A percentile compares a stretch with the other conserved stretches of the same genome.
Conservation (phyloP, 1,284 basidiomycete genomes). For the Ceratobasidium sp. region DNA sequence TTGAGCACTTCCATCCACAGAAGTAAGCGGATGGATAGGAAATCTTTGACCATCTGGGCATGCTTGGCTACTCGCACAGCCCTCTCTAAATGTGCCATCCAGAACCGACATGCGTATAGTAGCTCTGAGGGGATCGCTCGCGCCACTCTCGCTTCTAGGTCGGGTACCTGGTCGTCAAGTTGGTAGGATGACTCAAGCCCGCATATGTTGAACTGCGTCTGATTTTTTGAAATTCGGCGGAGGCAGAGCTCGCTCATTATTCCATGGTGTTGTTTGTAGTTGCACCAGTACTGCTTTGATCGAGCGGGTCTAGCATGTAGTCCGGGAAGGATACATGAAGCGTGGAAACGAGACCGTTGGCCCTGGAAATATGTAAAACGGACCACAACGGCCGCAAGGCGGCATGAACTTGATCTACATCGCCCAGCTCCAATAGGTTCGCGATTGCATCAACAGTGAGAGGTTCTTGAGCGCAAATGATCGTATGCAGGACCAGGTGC, state of each 20-base stretch:
- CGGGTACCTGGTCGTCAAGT: background rate
- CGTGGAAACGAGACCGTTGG: background rate
- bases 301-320: background rate
- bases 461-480: slow-evolving; percentile 5
- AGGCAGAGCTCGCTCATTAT: background rate
- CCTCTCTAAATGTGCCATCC: background rate
- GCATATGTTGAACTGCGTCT: slow-evolving; percentile 5
- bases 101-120: slow-evolving; percentile 7
- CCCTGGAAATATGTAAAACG: background rate
- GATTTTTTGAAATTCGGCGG: background rate
- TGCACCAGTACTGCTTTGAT: background rate
- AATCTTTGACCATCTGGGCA: background rate
- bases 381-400: slow-evolving; percentile 2
- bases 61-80: background rate
- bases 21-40: background rate
- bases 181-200: background rate
- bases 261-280: background rate
- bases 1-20: slow-evolving; percentile 13
- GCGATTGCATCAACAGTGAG: background rate
- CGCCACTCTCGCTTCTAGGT: background rate
- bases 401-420: background rate
- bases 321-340: slow-evolving; percentile 9
- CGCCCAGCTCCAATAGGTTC: background rate
- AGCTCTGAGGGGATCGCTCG: background rate
- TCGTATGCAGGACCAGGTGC: background rate